phyloP scores from a whole-genome alignment of 139 green algal species.

The Ettlia oleoabundans region DNA sequence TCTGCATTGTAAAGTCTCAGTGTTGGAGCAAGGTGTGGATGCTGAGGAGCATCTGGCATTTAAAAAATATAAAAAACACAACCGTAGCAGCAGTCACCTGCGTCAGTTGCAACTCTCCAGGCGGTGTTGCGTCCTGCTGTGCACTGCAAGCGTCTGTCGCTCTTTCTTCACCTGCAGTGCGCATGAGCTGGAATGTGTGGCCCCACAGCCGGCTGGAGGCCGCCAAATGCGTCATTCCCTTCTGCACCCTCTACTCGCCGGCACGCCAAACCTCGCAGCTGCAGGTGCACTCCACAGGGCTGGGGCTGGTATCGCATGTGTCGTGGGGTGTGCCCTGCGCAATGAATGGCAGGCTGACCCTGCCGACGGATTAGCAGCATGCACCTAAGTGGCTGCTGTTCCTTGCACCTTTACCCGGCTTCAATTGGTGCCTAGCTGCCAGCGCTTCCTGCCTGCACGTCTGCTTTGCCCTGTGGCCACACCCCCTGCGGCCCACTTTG shows the following conservation, averaged over 20 bases:
- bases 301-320: background rate
- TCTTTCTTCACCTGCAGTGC: conserved; percentile 54
- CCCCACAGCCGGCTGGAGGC: conserved; percentile 90
- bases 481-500: too few species aligned
- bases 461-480: too few species aligned
- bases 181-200: conserved; percentile 97
- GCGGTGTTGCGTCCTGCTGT: background rate
- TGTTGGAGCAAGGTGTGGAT: background rate
- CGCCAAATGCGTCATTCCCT: conserved; percentile 96
- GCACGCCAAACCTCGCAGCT: conserved; percentile 82
- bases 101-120: background rate
- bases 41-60: background rate
- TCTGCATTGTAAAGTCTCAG: too few species aligned
- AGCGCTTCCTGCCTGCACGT: too few species aligned
- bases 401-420: too few species aligned
- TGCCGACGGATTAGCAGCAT: too few species aligned
- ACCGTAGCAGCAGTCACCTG: background rate
- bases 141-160: too few species aligned
- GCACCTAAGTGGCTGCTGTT: too few species aligned
- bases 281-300: conserved; percentile 66
- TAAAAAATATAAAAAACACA: background rate
- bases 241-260: conserved; percentile 92
- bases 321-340: too few species aligned
- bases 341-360: too few species aligned
- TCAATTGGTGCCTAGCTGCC: too few species aligned